Evolutionary conservation across 2,329 filamentous ascomycete species (phyloP).

Genomic region (Ophiocordyceps australis): DNA sequence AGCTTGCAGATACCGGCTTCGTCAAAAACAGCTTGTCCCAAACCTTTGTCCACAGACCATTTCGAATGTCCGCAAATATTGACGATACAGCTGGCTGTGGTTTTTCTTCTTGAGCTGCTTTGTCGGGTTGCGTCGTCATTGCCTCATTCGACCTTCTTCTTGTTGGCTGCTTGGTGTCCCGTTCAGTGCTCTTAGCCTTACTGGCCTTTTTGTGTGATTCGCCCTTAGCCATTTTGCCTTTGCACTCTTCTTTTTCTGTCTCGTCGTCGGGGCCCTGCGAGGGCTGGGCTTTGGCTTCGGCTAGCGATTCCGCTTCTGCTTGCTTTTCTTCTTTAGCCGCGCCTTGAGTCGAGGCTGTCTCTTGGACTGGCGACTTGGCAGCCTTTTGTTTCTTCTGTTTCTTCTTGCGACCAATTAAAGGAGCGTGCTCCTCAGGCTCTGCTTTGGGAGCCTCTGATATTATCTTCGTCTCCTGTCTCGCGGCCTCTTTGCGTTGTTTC

Average conservation of each 20-base stretch:
- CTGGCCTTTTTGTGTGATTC: constrained; percentile 10
- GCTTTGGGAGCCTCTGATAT: constrained; percentile 29
- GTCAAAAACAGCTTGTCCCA: constrained; percentile 18
- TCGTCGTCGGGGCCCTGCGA: background rate
- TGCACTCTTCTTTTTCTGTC: constrained; percentile 2
- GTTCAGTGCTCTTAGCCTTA: constrained; percentile 12
- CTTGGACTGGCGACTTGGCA: constrained; percentile 5
- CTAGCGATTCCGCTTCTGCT: constrained; percentile 3
- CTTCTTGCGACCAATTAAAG: constrained; percentile 66
- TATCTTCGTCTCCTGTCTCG: constrained; percentile 42
- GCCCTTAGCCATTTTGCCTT: constrained; percentile 10
- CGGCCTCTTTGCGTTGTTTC: constrained; percentile 53
- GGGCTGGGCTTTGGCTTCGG: constrained; percentile 3
- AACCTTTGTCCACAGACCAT: constrained; percentile 12
- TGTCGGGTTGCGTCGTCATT: constrained; percentile 3
- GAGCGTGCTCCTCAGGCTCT: constrained; percentile 43
- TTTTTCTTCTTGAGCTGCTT: constrained; percentile 11
- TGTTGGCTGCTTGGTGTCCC: constrained; percentile 5
- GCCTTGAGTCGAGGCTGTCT: constrained; percentile 3
- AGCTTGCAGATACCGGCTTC: constrained; percentile 13
- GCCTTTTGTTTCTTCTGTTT: constrained; percentile 64
- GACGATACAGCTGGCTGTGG: constrained; percentile 12
- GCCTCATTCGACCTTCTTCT: constrained; percentile 5
- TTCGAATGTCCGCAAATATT: constrained; percentile 17
- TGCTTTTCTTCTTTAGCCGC: no score